Evolutionary conservation across 1,284 basidiomycete species (phyloP).

Genomic region (Vanrija sp.): DNA sequence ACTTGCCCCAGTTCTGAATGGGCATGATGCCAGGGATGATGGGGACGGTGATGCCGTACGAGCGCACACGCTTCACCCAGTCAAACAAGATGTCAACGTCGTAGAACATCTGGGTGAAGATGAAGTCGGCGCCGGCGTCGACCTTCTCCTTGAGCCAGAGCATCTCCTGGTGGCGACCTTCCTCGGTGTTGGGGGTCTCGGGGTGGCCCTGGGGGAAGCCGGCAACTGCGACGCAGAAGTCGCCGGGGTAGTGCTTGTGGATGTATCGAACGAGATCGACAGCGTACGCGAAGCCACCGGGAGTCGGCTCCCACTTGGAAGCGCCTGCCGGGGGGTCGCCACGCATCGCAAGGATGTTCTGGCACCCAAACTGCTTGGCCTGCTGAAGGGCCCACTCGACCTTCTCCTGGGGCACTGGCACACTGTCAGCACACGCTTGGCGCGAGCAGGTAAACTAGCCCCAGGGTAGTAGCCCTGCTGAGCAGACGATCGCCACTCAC

Average conservation of each 20-base stretch:
- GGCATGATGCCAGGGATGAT: conserved; percentile 92
- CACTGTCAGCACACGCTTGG: neutral
- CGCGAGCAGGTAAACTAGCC: neutral
- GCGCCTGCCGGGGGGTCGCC: conserved; percentile 88
- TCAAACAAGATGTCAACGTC: conserved; percentile 78
- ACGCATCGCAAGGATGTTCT: conserved; percentile 91
- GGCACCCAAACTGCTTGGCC: conserved; percentile 85
- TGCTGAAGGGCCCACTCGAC: conserved; percentile 89
- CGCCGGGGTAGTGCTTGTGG: conserved; percentile 72
- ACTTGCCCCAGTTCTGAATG: conserved; percentile 97
- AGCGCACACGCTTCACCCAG: conserved; percentile 80
- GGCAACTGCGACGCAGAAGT: conserved; percentile 90
- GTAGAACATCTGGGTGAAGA: conserved; percentile 97
- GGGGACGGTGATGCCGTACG: conserved; percentile 83
- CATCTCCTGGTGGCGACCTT: conserved; percentile 62
- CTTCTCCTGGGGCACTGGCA: conserved; percentile 78
- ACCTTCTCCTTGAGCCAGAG: conserved; percentile 84
- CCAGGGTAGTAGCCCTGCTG: conserved; percentile 1
- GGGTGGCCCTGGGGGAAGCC: conserved; percentile 76
- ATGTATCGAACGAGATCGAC: conserved; percentile 88
- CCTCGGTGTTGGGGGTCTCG: conserved; percentile 57
- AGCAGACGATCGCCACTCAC: conserved; percentile 30
- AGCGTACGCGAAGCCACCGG: conserved; percentile 82
- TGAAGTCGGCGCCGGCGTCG: conserved; percentile 91
- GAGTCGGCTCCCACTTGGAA: conserved; percentile 84